Base-by-base conservation (phyloP, 345 rosid species). In the Corchorus capsularis region DNA sequence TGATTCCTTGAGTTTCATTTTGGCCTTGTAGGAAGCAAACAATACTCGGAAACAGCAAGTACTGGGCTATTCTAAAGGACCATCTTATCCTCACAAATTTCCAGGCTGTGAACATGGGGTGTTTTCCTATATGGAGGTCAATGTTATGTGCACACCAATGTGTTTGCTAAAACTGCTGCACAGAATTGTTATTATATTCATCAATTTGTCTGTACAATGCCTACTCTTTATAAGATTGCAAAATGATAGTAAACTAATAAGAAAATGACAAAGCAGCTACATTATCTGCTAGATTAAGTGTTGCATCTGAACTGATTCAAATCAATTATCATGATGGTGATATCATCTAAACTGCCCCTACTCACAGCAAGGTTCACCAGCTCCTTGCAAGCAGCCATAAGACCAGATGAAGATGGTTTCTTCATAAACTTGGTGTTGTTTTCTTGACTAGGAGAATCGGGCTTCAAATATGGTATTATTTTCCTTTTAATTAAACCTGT, bases 261-360 rank as follows among this genome's bases (percentile, higher is more conserved):
- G 43, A 39, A 39, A 27, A 59, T 3, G 37, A 60, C 27, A 35
- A 63, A 14, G 34, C 6, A 17, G 63, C 9, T 47, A 17, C 37
- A 71, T 69, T 73, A 43, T 63, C 17, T 17, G 15, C n/a, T 45
- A 27, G 71, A 22, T 79, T 68, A 84, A 69, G 45, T 66, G 56
- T 39, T 73, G 81, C 79, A 72, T 81, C 83, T 86, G 77, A 88
- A 91, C 63, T 77, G 84, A 72, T 78, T 79, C 16, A 89, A 74
- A 83, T 94, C 94, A 10, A 94, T 81, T 20, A 94, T 79, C 90
- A 90, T 85, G 77, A 89, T 92, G 37, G 94, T 94, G 50, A 92
- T 86, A 75, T 91, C 96, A 79, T 94, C 97, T 80, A 89, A 79
- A 71, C 90, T 90, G 47, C 96, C 96, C 79, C 91, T 87, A 72